Evolutionary conservation across 2,329 filamentous ascomycete species (phyloP).

Genomic region (Fusarium sp.): DNA sequence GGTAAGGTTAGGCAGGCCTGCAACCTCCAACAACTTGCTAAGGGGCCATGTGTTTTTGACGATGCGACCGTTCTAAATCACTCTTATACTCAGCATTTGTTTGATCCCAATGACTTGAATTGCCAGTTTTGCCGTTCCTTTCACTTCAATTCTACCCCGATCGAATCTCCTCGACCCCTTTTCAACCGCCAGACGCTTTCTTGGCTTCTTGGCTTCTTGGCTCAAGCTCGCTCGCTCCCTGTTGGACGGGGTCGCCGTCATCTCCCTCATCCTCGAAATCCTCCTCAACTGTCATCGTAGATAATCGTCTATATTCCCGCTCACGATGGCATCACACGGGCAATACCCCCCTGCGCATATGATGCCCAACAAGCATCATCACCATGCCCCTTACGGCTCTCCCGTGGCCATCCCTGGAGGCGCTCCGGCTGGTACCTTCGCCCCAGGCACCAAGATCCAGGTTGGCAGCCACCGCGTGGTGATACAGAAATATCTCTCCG

Average conservation of each 20-base stretch:
- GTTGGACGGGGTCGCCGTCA: constrained; percentile 31
- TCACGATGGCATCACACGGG: constrained; percentile 49
- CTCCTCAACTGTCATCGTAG: constrained; percentile 12
- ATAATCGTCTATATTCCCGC: neutral
- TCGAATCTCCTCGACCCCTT: constrained; percentile 17
- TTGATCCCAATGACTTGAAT: constrained; percentile 41
- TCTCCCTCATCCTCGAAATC: constrained; percentile 21
- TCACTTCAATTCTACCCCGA: constrained; percentile 21
- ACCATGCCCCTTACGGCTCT: constrained; percentile 55
- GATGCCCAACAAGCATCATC: constrained; percentile 47
- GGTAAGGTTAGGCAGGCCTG: constrained; percentile 19
- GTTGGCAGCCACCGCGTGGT: constrained; percentile 91
- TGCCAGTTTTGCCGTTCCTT: constrained; percentile 32
- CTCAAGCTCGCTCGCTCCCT: constrained; percentile 26
- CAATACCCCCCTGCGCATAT: constrained; percentile 44
- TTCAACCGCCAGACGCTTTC: constrained; percentile 29
- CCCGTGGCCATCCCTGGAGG: constrained; percentile 51
- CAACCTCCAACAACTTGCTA: constrained; percentile 37
- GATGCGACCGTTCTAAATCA: constrained; percentile 38
- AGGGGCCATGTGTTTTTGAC: constrained; percentile 42
- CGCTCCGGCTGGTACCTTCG: constrained; percentile 84
- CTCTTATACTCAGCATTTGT: constrained; percentile 30
- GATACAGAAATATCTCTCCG: constrained; percentile 96
- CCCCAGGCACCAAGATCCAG: constrained; percentile 94
- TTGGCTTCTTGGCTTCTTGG: constrained; percentile 27